Conservation (phyloP, 164 flowering plant genomes). For the Aristolochia contorta region DNA sequence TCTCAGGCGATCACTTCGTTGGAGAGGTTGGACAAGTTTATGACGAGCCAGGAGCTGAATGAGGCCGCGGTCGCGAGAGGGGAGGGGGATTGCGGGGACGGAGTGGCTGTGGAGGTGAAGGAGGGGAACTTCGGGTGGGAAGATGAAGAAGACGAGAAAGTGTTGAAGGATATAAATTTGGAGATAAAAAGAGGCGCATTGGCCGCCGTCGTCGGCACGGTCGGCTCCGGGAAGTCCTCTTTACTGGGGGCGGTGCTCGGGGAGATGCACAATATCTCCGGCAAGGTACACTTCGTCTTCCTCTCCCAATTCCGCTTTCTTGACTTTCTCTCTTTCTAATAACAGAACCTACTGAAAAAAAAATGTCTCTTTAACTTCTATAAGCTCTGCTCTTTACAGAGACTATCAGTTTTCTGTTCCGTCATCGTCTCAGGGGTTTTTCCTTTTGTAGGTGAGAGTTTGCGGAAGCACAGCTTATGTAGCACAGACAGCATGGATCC, state of each 20-base stretch:
- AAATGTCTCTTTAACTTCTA: background rate
- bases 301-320: too few species aligned
- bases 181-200: constrained; percentile 63
- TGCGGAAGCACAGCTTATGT: constrained; percentile 92
- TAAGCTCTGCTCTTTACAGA: background rate
- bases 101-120: constrained; percentile 53
- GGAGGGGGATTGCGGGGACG: constrained; percentile 32
- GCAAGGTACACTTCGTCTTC: constrained; percentile 52
- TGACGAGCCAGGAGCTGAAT: constrained; percentile 62
- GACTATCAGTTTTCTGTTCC: too few species aligned
- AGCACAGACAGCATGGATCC: constrained; percentile 98
- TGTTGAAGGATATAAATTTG: constrained; percentile 47
- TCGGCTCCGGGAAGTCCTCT: constrained; percentile 95
- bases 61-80: constrained; percentile 55
- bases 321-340: too few species aligned
- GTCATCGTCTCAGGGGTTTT: background rate
- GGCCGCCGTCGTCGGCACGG: constrained; percentile 88
- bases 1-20: constrained; percentile 87
- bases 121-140: constrained; percentile 85
- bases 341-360: too few species aligned
- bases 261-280: constrained; percentile 84
- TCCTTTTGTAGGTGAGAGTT: constrained; percentile 52
- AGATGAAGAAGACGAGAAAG: constrained; percentile 45
- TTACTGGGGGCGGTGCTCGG: constrained; percentile 78
- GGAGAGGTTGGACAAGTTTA: constrained; percentile 56